A percentile compares a stretch with the other conserved stretches of the same genome.
These are phyloP conservation scores for Pythium sukuiense DNA, from an alignment of 352 stramenopile genomes.

Conservation along the genomic window DNA sequence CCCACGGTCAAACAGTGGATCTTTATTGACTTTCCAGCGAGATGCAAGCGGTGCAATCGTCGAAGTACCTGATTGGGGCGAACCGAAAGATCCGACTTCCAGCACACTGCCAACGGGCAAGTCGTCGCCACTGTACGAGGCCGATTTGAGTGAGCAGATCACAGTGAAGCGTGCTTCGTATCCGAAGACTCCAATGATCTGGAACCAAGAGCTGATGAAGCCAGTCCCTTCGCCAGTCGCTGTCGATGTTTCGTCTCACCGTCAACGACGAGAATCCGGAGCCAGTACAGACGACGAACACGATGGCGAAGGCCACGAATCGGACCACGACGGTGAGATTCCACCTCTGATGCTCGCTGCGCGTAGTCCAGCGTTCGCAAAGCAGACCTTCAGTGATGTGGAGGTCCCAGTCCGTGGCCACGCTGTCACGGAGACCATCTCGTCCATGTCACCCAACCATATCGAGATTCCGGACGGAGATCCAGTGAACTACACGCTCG, in stretches of 20 bases:
- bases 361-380: conserved; percentile 1
- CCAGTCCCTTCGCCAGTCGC: conserved; percentile 9
- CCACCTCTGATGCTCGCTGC: conserved; percentile 13
- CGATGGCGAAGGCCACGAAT: conserved; percentile 11
- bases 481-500: conserved; percentile 74
- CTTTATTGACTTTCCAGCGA: conserved; percentile 25
- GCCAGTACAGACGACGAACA: conserved; percentile 12
- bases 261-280: not conserved
- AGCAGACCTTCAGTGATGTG: not conserved
- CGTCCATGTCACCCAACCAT: conserved; percentile 24
- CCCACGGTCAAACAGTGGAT: conserved; percentile 22
- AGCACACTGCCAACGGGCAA: conserved; percentile 24
- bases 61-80: conserved; percentile 20
- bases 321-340: conserved; percentile 4
- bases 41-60: conserved; percentile 24
- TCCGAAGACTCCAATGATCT: conserved; percentile 26
- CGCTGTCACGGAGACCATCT: conserved; percentile 5
- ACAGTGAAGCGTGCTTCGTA: conserved; percentile 25
- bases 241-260: not conserved
- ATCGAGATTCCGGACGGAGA: conserved; percentile 75
- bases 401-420: not conserved
- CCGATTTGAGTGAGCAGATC: conserved; percentile 24
- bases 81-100: conserved; percentile 16
- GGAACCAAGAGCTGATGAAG: conserved; percentile 22
- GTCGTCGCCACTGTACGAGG: conserved; percentile 25